Percentiles rank a stretch among this genome's conserved stretches.
phyloP scores from a whole-genome alignment of 2,329 filamentous ascomycete genomes.

The Pseudogymnoascus sp. region DNA sequence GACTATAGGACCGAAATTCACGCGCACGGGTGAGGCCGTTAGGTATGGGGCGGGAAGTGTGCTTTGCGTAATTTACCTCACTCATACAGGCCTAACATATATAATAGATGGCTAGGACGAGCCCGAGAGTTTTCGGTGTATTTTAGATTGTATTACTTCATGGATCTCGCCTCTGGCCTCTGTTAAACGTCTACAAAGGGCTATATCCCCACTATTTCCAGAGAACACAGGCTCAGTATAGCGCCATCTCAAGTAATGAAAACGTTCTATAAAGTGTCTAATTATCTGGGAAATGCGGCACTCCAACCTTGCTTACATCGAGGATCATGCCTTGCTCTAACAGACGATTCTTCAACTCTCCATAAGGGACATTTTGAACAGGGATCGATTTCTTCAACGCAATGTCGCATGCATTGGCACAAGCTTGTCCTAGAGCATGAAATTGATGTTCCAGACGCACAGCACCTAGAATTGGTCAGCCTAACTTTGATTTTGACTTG shows the following conservation, averaged over 20 bases:
- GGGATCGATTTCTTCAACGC: neutral
- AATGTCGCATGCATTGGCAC: slow-evolving; percentile 12
- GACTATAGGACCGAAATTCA: neutral
- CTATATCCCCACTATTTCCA: too few relatives aligned
- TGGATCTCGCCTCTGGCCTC: neutral
- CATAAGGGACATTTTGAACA: slow-evolving; percentile 10
- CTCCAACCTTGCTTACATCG: neutral
- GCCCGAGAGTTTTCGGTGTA: neutral
- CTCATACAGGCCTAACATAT: too few relatives aligned
- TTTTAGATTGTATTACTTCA: neutral
- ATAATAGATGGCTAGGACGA: too few relatives aligned
- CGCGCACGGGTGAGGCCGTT: neutral
- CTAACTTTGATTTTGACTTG: neutral
- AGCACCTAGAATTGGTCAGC: slow-evolving; percentile 8
- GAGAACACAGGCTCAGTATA: neutral
- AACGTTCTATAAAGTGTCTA: neutral
- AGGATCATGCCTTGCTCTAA: neutral
- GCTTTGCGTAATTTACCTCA: too few relatives aligned
- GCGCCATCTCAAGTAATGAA: neutral
- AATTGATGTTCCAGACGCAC: slow-evolving; percentile 14
- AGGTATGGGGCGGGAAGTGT: neutral
- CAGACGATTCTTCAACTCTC: neutral
- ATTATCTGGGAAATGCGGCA: neutral
- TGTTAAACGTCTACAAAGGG: neutral
- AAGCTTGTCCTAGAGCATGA: slow-evolving; percentile 12